Evolutionary conservation across 2,329 filamentous ascomycete genomes (phyloP), one percentile per base, ranked within the genome.

Genomic region (Pseudogymnoascus sp.): DNA sequence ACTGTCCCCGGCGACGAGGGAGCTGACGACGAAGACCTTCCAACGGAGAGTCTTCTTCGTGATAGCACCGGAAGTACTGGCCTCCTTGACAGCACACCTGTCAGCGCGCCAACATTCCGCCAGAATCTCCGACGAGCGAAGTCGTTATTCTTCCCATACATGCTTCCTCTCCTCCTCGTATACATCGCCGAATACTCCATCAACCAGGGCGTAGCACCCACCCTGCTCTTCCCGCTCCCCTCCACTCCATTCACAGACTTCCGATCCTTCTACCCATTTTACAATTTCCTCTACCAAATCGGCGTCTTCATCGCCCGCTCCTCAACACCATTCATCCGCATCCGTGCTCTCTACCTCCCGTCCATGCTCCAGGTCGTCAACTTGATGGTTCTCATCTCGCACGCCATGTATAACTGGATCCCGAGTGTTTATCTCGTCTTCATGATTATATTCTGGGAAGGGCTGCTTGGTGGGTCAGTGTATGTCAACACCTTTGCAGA

Each of bases 181-280:
- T 99, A 97, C 74, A 84, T 97, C 37, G 91, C 93, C 63, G 95
- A 99, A 78, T 99, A 99, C 74, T 96, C 90, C 62, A 97, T 97
- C 75, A 97, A 97, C 77, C 93, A 96, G 78, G 93, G 93, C 37
- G 91, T 97, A 0, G 82, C 91, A 0, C 93, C 95, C 0, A 96
- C 92, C 0, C 80, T 97, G 0, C 83, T 99, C 4, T 99, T 96
- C 72, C 91, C 93, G 0, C 80, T 97, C 0, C 72, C 81, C 1
- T 76, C 83, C 9, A 88, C 90, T 0, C 95, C 95, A 0, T 97
- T 97, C 73, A 77, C 79, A 33, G 84, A 91, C 68, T 95, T 87
- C 73, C 88, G 93, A 41, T 88, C 88, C 33, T 97, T 97, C 74
- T 99, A 99, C 71, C 93, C 93, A 0, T 91, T 93, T 65, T 99